Percentiles rank a stretch among this genome's conserved stretches.
Conservation (phyloP, 176 grass and related monocot species). For the Cenchrus fungigraminus region DNA sequence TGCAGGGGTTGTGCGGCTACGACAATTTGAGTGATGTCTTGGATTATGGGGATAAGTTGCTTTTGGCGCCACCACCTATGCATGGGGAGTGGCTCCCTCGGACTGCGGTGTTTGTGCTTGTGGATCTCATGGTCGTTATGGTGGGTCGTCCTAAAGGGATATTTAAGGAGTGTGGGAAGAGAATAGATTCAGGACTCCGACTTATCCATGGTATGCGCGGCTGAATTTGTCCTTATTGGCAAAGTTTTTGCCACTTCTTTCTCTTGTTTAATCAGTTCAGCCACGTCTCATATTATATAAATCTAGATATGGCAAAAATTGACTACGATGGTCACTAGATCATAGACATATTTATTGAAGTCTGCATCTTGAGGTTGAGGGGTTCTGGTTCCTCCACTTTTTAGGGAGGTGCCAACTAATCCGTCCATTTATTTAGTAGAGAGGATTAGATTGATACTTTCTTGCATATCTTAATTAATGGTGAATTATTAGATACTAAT, state of each 20-base stretch:
- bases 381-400: neutral
- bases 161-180: constrained; percentile 91
- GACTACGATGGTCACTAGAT: constrained; percentile 6
- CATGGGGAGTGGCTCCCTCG: constrained; percentile 97
- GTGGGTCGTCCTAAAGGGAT: constrained; percentile 86
- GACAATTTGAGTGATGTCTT: constrained; percentile 59
- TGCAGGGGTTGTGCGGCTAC: constrained; percentile 63
- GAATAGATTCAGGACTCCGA: constrained; percentile 83
- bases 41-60: constrained; percentile 86
- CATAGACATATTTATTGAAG: constrained; percentile 9
- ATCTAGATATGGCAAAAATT: constrained; percentile 33
- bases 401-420: neutral
- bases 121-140: constrained; percentile 98
- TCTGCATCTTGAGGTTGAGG: constrained; percentile 11
- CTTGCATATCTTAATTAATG: neutral
- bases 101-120: constrained; percentile 74
- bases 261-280: neutral
- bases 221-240: constrained; percentile 1
- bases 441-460: neutral
- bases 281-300: constrained; percentile 18
- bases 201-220: constrained; percentile 74
- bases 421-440: neutral
- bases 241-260: constrained; percentile 11
- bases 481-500: constrained; percentile 1
- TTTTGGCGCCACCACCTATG: constrained; percentile 85